Evolutionary conservation across 345 rosid species (phyloP).

Genomic region (Eucalyptus dawsonii): DNA sequence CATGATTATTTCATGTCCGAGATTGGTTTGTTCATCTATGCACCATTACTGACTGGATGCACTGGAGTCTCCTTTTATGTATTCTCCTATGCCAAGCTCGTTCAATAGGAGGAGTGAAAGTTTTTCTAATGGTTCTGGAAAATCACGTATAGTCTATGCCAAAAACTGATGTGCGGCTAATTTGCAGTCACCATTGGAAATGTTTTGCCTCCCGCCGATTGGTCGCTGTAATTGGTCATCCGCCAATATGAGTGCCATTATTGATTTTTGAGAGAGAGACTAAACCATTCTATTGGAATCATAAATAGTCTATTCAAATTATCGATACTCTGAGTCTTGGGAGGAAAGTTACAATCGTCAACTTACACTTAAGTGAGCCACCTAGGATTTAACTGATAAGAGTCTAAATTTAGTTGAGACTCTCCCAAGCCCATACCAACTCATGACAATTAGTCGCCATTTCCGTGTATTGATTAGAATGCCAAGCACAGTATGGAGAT

Average conservation of each 20-base stretch:
- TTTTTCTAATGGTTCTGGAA: background rate
- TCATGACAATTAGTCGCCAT: rapidly evolving
- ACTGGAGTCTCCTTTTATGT: background rate
- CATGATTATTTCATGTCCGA: background rate
- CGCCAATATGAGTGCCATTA: background rate
- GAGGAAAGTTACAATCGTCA: rapidly evolving
- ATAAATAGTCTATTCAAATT: background rate
- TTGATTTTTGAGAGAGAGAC: background rate
- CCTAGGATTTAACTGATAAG: too few species aligned
- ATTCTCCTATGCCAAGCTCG: background rate
- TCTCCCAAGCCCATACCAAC: background rate
- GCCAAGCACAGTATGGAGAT: rapidly evolving
- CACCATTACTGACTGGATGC: background rate
- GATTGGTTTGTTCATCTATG: background rate
- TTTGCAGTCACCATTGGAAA: background rate
- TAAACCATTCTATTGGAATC: background rate
- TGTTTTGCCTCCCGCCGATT: background rate
- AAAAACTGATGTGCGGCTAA: background rate
- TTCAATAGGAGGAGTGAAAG: background rate
- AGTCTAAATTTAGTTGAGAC: rapidly evolving
- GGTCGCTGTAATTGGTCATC: background rate
- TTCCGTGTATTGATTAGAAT: rapidly evolving
- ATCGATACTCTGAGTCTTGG: rapidly evolving
- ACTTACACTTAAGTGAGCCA: background rate
- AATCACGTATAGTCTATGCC: background rate